Percentiles rank a stretch among this genome's conserved stretches.
phyloP scores from a whole-genome alignment of 345 rosid genomes.

The Ricinus communis region DNA sequence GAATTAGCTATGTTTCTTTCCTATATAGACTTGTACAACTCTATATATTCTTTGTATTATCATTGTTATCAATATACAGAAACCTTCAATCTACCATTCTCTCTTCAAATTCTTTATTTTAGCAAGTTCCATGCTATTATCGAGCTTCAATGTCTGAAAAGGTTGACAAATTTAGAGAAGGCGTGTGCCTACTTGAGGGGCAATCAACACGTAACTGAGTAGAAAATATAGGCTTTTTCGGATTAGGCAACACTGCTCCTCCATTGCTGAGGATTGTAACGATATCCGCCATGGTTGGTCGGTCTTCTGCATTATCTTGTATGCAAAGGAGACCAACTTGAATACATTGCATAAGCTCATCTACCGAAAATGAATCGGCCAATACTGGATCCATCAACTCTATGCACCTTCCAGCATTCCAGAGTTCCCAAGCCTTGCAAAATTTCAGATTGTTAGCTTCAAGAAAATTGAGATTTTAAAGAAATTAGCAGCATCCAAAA shows the following conservation, averaged over 20 bases:
- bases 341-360: background rate
- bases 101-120: too few species aligned
- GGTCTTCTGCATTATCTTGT: conserved; percentile 5
- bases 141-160: too few species aligned
- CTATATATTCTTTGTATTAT: too few species aligned
- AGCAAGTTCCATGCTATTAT: too few species aligned
- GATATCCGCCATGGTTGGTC: background rate
- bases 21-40: too few species aligned
- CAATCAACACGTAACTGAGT: background rate
- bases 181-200: too few species aligned
- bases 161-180: too few species aligned
- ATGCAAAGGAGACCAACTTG: background rate
- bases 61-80: too few species aligned
- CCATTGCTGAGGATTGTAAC: background rate
- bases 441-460: background rate
- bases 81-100: too few species aligned
- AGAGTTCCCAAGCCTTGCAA: background rate
- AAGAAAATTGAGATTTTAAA: too few species aligned
- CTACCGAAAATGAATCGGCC: background rate
- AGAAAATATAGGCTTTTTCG: background rate
- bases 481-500: too few species aligned
- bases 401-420: background rate
- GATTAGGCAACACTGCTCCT: background rate
- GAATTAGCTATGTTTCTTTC: too few species aligned
- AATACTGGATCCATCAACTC: background rate